Conservation (phyloP, 371 early-diverging fungal genomes). For the Actinomortierella wolfii region DNA sequence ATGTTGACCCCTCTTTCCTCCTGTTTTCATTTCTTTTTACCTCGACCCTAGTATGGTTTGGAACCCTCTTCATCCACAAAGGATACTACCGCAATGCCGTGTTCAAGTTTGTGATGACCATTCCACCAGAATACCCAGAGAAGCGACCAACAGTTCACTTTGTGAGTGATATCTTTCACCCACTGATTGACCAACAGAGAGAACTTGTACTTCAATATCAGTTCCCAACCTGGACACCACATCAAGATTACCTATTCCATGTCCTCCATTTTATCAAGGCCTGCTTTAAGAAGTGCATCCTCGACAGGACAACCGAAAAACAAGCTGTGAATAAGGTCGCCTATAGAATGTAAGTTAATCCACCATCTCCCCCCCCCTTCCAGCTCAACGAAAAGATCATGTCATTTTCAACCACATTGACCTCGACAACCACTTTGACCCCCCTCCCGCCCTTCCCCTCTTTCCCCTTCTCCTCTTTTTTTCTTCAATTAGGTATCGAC, state of each 20-base stretch:
- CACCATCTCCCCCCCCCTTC: too few relatives aligned
- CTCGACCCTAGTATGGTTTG: conserved; percentile 74
- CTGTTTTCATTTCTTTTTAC: conserved; percentile 4
- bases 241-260: conserved; percentile 82
- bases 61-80: conserved; percentile 82
- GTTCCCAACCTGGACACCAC: conserved; percentile 83
- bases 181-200: conserved; percentile 83
- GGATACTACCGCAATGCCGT: conserved; percentile 93
- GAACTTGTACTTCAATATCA: conserved; percentile 71
- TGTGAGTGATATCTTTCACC: conserved; percentile 92
- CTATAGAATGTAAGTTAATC: conserved; percentile 61
- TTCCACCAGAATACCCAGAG: conserved; percentile 88
- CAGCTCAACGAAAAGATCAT: too few relatives aligned
- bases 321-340: conserved; percentile 78
- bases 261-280: conserved; percentile 85
- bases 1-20: background rate
- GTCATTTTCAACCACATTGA: too few relatives aligned
- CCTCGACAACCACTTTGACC: too few relatives aligned
- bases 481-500: conserved; percentile 51
- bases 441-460: too few relatives aligned
- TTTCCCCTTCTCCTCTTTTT: background rate
- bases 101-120: conserved; percentile 88
- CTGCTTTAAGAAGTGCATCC: conserved; percentile 77
- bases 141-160: conserved; percentile 88
- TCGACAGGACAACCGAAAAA: conserved; percentile 71